phyloP scores from a whole-genome alignment of 2,329 filamentous ascomycete genomes.

The Pyricularia sp. region DNA sequence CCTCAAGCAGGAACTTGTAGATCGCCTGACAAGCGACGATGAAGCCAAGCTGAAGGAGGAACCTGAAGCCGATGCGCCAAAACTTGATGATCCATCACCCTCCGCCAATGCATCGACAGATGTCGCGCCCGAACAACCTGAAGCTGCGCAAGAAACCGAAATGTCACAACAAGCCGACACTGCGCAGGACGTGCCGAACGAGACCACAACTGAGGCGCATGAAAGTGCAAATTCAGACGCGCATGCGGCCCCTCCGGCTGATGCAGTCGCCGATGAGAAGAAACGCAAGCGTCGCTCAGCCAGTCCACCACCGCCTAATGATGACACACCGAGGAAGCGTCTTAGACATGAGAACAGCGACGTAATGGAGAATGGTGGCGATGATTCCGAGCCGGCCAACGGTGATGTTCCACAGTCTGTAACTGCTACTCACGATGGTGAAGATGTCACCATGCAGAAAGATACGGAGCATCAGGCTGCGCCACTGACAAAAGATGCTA shows the following conservation, averaged over 20 bases:
- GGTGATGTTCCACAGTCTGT: neutral
- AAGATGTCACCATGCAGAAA: neutral
- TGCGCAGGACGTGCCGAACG: neutral
- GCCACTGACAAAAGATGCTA: neutral
- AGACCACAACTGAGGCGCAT: neutral
- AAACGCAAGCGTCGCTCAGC: conserved; percentile 60
- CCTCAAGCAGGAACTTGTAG: conserved; percentile 62
- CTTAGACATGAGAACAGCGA: conserved; percentile 13
- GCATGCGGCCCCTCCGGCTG: conserved; percentile 4
- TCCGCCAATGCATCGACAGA: neutral
- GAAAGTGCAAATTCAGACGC: neutral
- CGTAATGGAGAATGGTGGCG: neutral
- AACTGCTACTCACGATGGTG: neutral
- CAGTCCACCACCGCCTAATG: conserved; percentile 42
- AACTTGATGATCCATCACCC: conserved; percentile 6
- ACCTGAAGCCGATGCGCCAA: conserved; percentile 8
- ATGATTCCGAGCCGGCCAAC: no score
- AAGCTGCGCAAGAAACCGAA: neutral
- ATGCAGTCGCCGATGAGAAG: conserved; percentile 22
- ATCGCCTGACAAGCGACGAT: conserved; percentile 38
- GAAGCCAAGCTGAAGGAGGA: conserved; percentile 4
- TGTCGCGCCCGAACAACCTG: neutral
- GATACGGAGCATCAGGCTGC: neutral
- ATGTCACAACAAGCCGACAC: neutral
- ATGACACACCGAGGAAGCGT: conserved; percentile 29